Base-by-base conservation (phyloP, 345 rosid genomes). In the Carallia brachiata region DNA sequence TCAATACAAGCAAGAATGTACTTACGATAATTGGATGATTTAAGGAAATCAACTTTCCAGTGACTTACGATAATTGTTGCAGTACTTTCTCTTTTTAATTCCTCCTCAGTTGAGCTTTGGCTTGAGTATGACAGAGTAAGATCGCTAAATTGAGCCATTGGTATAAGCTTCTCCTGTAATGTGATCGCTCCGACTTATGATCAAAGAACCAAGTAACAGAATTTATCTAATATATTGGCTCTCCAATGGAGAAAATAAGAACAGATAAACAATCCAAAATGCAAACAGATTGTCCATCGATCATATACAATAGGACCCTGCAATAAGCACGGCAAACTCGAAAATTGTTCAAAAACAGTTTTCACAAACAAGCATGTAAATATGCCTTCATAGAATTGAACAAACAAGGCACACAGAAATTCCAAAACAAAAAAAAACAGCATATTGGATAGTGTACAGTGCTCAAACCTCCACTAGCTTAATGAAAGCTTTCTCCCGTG, bases 401-500 rank as follows among this genome's bases (percentile, higher is more conserved):
- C 8, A 39, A 39, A 39, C 7, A 39, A 39, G 8, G 23, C 23
- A 23, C 7, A 39, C 44, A 39, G 7, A 7, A 39, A 7, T 39
- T 10, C 7, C 0, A 39, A 39, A 1, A 39, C 15, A 7, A 7
- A 7, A 7, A 10, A 10, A 39, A 39, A 39, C 23, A 23, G 23
- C 23, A 39, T 39, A 1, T 28, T 56, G 67, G 37, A 47, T 6
- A 56, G 13, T 9, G 40, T 31, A 36, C 18, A 56, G 56, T 30
- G 68, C 34, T 18, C 80, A 63, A 75, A 94, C 98, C 98, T 91
- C 83, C n/a, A 84, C 91, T 62, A 91, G 79, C 73, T 79, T 88
- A 74, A 91, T 85, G 80, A 94, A 94, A 48, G 93, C 93, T 84
- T 88, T 89, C 86, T 94, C 97, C 98, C 98, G 90, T 36, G 91